A percentile compares a stretch with the other conserved stretches of the same genome.
Conservation (phyloP, 2,329 filamentous ascomycete genomes). For the Aspergillus luchuensis region DNA sequence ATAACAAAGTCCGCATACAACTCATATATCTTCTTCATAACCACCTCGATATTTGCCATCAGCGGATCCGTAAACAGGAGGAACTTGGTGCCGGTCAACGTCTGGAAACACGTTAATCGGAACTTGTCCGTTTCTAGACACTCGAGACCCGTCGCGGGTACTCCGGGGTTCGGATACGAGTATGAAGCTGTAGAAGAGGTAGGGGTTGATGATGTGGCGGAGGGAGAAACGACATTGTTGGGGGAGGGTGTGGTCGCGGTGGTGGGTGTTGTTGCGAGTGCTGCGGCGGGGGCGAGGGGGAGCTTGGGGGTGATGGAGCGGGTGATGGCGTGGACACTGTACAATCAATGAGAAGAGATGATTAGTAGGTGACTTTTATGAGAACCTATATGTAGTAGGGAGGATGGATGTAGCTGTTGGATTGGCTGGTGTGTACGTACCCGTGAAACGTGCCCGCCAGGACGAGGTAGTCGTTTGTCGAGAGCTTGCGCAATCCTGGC, state of each 20-base stretch:
- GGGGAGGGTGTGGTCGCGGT: constrained; percentile 10
- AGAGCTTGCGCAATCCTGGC: constrained; percentile 81
- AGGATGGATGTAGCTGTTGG: not conserved
- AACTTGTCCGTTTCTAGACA: constrained; percentile 94
- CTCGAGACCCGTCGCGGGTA: constrained; percentile 69
- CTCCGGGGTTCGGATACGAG: constrained; percentile 35
- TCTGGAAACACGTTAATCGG: constrained; percentile 93
- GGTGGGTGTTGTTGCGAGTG: constrained; percentile 26
- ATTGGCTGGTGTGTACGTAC: constrained; percentile 48
- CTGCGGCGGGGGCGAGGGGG: constrained; percentile 35
- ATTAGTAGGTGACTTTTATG: not conserved
- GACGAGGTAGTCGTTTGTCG: constrained; percentile 94
- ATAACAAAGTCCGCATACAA: constrained; percentile 96
- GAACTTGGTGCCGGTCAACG: constrained; percentile 92
- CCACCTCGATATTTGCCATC: constrained; percentile 79
- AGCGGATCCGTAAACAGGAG: constrained; percentile 89
- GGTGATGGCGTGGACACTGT: constrained; percentile 67
- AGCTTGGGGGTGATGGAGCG: constrained; percentile 53
- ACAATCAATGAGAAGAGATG: not conserved
- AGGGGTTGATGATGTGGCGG: constrained; percentile 34
- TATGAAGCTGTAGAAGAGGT: constrained; percentile 28
- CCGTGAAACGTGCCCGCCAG: constrained; percentile 97
- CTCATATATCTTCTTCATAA: constrained; percentile 86
- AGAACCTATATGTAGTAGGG: not conserved
- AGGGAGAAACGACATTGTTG: constrained; percentile 25